Evolutionary conservation across 2,329 filamentous ascomycete genomes (phyloP), one percentile per base, ranked within the genome.

Genomic region (Diaporthe sp.): DNA sequence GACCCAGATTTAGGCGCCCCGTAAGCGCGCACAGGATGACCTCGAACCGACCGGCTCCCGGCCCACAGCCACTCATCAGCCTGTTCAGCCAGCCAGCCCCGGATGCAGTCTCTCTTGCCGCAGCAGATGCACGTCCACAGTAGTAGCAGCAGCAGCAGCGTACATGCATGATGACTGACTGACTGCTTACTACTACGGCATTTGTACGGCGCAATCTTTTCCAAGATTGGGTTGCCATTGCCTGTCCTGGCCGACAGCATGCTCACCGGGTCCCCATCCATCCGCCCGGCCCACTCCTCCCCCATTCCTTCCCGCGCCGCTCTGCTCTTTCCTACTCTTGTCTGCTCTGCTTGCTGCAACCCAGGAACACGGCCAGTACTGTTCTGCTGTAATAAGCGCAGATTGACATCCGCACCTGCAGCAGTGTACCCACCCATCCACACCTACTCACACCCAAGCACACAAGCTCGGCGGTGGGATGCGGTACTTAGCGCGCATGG

Each of bases 11-110:
- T 73, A 73, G 71, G 58, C 71, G 71, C 71, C 71, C 39, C 37
- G 49, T 73, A 73, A 73, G 71, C 71, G 71, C 71, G 71, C 71
- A 73, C 47, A 73, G 71, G 71, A 73, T 55, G 47, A 73, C 58
- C 71, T 53, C 71, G 37, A 71, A 58, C 44, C 51, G 51, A 47
- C 17, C 25, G 61, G 42, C 25, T 37, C 55, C 28, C 65, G 58
- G 58, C 58, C 58, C 71, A 73, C 58, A 73, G 58, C 71, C 71
- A 73, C 71, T 73, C 71, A 72, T 44, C 58, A 58, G 55, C 31
- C 53, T 7, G 51, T 55, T 55, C 57, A 60, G 57, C 57, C 57
- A 37, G 34, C 34, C 57, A 39, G 57, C 57, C 57, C 49, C 44
- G 31, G 51, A 57, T 57, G 67, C 55, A 39, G 31, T 6, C 47